phyloP scores from a whole-genome alignment of 352 stramenopile species.

The Globisporangium heterothallicum region DNA sequence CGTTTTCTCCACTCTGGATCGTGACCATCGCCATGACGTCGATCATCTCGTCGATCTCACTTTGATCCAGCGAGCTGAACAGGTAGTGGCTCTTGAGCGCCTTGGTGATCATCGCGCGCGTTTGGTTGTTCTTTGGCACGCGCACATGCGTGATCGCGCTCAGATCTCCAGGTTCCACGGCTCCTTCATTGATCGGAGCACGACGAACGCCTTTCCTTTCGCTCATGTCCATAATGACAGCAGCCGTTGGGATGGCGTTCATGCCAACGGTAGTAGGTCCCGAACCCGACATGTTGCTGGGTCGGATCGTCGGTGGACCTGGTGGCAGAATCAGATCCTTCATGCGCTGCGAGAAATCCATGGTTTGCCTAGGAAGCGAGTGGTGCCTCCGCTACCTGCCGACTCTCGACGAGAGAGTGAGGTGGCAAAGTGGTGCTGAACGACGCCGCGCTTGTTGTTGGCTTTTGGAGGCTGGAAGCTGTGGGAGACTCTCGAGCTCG shows the following conservation, averaged over 20 bases:
- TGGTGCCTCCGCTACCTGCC: background rate
- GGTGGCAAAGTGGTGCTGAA: background rate
- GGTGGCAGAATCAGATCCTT: slow-evolving; percentile 65
- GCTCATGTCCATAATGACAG: slow-evolving; percentile 36
- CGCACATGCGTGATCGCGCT: slow-evolving; percentile 36
- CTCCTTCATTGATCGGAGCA: slow-evolving; percentile 72
- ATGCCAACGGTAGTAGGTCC: slow-evolving; percentile 21
- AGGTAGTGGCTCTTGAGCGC: slow-evolving; percentile 81
- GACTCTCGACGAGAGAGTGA: background rate
- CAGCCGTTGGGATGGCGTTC: slow-evolving; percentile 12
- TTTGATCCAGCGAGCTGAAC: slow-evolving; percentile 69
- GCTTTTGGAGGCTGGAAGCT: background rate
- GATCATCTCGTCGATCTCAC: slow-evolving; percentile 80
- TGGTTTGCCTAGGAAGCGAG: slow-evolving; percentile 12
- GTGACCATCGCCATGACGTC: slow-evolving; percentile 79
- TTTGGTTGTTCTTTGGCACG: slow-evolving; percentile 72
- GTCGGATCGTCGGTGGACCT: slow-evolving; percentile 39
- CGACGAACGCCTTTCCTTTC: slow-evolving; percentile 65
- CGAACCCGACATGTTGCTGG: slow-evolving; percentile 25
- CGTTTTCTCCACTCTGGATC: slow-evolving; percentile 48
- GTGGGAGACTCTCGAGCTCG: background rate
- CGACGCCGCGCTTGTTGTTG: background rate
- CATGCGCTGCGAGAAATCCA: slow-evolving; percentile 76
- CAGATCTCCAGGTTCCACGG: slow-evolving; percentile 63
- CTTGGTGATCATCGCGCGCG: slow-evolving; percentile 70